These are phyloP conservation scores for Micromonas commoda DNA, from an alignment of 139 green algal genomes.

Conservation along the genomic window DNA sequence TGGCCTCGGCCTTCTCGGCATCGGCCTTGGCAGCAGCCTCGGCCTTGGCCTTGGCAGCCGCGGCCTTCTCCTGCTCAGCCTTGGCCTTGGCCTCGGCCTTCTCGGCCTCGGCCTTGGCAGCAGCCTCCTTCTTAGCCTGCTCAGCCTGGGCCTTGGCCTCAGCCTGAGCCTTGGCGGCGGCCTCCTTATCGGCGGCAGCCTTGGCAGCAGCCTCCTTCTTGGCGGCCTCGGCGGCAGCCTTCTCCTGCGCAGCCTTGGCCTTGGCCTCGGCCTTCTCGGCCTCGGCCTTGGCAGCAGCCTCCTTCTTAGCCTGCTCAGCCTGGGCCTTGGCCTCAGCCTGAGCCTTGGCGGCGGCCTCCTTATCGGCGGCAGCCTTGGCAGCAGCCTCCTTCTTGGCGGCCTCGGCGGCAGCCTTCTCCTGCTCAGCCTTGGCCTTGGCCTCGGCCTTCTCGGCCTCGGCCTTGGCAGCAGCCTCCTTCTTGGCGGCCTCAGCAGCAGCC, in stretches of 20 bases:
- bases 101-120: neutral
- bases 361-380: neutral
- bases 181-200: neutral
- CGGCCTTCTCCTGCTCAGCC: neutral
- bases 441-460: neutral
- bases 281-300: neutral
- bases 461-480: neutral
- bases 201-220: neutral
- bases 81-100: neutral
- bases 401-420: neutral
- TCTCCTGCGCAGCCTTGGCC: neutral
- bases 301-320: neutral
- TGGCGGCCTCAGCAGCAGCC: neutral
- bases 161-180: neutral
- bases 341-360: neutral
- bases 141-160: neutral
- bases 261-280: neutral
- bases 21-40: neutral
- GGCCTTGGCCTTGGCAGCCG: neutral
- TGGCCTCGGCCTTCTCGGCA: neutral
- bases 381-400: neutral
- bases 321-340: conserved; percentile 1
- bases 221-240: neutral
- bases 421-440: neutral
- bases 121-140: neutral